Percentiles rank a stretch among this genome's conserved stretches.
These are phyloP conservation scores for Corrigiola litoralis DNA, from an alignment of 179 eudicot species.

Conservation along the genomic window DNA sequence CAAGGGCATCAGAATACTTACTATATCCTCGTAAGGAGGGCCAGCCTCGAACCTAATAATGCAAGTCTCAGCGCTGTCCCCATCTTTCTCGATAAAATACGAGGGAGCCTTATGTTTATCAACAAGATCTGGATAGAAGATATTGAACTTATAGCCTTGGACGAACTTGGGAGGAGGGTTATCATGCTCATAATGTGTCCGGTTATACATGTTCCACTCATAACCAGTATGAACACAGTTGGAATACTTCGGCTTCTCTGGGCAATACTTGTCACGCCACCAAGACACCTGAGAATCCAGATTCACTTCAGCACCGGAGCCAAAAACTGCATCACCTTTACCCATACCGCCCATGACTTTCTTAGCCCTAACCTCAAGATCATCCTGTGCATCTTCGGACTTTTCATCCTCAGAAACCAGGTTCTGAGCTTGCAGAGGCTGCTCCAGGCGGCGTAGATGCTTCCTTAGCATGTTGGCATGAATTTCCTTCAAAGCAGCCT, in stretches of 20 bases:
- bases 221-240: slow-evolving; percentile 96
- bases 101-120: slow-evolving; percentile 82
- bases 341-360: slow-evolving; percentile 90
- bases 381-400: slow-evolving; percentile 61
- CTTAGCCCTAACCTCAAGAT: slow-evolving; percentile 73
- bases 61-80: slow-evolving; percentile 87
- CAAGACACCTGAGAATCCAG: slow-evolving; percentile 92
- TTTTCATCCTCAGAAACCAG: slow-evolving; percentile 32
- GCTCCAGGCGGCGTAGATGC: slow-evolving; percentile 75
- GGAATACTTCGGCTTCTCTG: slow-evolving; percentile 93
- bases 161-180: slow-evolving; percentile 94
- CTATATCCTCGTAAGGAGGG: slow-evolving; percentile 94
- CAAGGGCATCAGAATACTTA: slow-evolving; percentile 32
- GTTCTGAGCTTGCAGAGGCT: slow-evolving; percentile 37
- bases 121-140: slow-evolving; percentile 91
- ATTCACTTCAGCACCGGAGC: slow-evolving; percentile 71
- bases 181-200: slow-evolving; percentile 94
- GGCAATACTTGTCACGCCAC: slow-evolving; percentile 99
- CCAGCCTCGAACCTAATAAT: slow-evolving; percentile 92
- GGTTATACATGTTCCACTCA: slow-evolving; percentile 98
- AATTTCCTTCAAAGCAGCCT: slow-evolving; percentile 92
- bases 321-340: slow-evolving; percentile 92
- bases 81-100: slow-evolving; percentile 74
- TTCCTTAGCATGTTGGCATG: slow-evolving; percentile 70
- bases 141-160: slow-evolving; percentile 94